Conservation (phyloP, 176 grass and related monocot species). For the Oryza glaberrima region DNA sequence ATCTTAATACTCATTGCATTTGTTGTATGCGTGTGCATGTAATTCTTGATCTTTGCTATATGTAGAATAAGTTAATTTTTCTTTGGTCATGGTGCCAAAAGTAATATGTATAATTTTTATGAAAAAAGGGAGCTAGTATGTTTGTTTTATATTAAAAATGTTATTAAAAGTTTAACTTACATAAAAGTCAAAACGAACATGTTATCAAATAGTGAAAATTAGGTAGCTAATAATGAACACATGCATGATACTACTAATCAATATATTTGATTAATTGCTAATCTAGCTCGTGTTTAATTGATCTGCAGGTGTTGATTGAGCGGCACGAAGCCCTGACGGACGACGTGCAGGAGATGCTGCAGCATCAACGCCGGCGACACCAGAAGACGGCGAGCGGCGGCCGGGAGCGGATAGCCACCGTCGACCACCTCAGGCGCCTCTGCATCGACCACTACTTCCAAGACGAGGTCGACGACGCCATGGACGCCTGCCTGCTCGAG, state of each 20-base stretch:
- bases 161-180: no score
- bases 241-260: not conserved
- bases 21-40: no score
- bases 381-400: not conserved
- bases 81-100: no score
- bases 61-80: no score
- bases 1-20: no score
- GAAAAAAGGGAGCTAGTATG: no score
- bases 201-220: no score
- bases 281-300: not conserved
- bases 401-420: conserved; percentile 4
- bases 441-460: conserved; percentile 56
- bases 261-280: not conserved
- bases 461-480: conserved; percentile 29
- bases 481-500: not conserved
- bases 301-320: not conserved
- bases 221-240: not conserved
- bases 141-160: no score
- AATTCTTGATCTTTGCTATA: no score
- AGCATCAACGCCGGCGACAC: not conserved
- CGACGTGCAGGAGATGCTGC: conserved; percentile 6
- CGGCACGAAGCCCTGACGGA: conserved; percentile 17
- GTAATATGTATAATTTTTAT: no score
- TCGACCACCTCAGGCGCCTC: conserved; percentile 54
- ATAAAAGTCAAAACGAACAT: no score